Conservation (phyloP, 73 alveolate genomes). For the Effrenium voratum region DNA sequence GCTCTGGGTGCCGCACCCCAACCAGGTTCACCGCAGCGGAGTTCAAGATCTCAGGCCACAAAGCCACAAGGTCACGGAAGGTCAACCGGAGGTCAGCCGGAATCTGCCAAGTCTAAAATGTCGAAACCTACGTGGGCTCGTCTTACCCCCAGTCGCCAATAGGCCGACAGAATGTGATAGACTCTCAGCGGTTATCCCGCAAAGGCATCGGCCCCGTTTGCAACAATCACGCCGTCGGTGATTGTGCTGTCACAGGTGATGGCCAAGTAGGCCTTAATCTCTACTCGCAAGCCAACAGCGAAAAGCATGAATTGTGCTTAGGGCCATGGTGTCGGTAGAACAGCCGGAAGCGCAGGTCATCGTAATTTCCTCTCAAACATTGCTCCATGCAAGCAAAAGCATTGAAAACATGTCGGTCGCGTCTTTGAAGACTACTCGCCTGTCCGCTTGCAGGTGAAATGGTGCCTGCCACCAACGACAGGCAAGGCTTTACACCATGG, state of each 20-base stretch:
- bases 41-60: constrained; percentile 6
- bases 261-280: background rate
- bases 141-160: no score
- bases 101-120: no score
- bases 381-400: background rate
- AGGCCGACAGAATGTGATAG: no score
- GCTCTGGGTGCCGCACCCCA: background rate
- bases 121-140: no score
- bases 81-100: no score
- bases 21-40: constrained; percentile 41
- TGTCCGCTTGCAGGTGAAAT: constrained; percentile 37
- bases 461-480: background rate
- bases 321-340: constrained; percentile 48
- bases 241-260: constrained; percentile 39
- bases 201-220: constrained; percentile 17
- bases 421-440: background rate
- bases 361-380: background rate
- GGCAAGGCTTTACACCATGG: background rate
- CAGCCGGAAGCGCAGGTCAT: constrained; percentile 54
- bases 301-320: background rate
- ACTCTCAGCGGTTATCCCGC: no score
- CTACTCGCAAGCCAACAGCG: background rate
- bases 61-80: no score
- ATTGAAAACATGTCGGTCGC: background rate
- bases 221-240: constrained; percentile 35